Evolutionary conservation across 192 early-diverging fungal genomes (phyloP), one percentile per base, ranked within the genome.

Genomic region (Allomyces macrogynus): DNA sequence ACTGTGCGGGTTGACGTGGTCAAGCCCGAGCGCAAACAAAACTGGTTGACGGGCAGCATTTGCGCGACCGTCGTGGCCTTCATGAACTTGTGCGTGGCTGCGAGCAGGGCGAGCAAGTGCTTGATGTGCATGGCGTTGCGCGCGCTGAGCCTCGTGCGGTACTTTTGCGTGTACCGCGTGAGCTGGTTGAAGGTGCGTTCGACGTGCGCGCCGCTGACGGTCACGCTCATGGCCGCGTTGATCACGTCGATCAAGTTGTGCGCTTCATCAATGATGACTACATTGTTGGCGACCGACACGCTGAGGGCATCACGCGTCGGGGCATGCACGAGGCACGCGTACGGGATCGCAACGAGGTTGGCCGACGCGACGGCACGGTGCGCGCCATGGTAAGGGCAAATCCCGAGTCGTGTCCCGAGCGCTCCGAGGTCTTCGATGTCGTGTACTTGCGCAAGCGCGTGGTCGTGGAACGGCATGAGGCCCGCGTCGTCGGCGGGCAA

Each of bases 381-480:
- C 8, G 85, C 71, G 18, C 89, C 93, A 67, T 94, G 93, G 68
- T 97, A 95, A 0, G 92, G 84, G 68, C 91, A 95, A 0, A 78
- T 78, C 8, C 71, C 61, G 1, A 79, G 66, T 23, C 74, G 64
- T 23, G 76, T 71, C 0, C 90, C 92, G 0, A 88, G 67, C 24
- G 66, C 71, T 1, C 81, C 84, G 24, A 95, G 68, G 24, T 95
- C 92, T 66, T 93, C 94, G 62, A 97, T 97, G 68, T 95, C 94
- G 62, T 76, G 75, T 0, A 84, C 69, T 2, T 65, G 49, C 0
- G 76, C 68, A 32, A 72, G 23, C 4, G 75, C 72, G n/a, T 76
- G 70, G 22, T 87, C 86, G 25, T 74, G 73, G 67, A 85, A 86
- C 12, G 81, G 74, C 23, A 77, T 67, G 74, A 85, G 71, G 60